Evolutionary conservation across 768 basidiomycete species (phyloP).

Genomic region (Coprinopsis sp.): DNA sequence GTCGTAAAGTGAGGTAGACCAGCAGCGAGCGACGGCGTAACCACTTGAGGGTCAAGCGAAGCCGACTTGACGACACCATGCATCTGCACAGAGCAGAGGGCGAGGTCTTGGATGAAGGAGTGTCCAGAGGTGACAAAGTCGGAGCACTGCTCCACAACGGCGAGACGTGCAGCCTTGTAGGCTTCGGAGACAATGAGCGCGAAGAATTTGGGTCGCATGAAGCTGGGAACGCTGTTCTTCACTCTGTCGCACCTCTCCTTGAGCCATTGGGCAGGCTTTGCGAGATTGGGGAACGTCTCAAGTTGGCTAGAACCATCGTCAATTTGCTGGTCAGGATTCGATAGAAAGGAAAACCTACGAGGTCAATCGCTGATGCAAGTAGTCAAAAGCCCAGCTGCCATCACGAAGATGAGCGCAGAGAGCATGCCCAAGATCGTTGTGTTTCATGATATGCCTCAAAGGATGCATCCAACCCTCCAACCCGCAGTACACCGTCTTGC

Average conservation of each 20-base stretch:
- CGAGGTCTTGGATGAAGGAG: conserved; percentile 85
- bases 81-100: conserved; percentile 84
- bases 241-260: conserved; percentile 83
- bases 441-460: conserved; percentile 74
- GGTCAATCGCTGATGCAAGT: conserved; percentile 63
- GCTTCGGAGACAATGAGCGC: conserved; percentile 86
- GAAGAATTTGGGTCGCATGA: conserved; percentile 95
- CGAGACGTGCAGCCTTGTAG: conserved; percentile 84
- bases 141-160: conserved; percentile 82
- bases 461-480: conserved; percentile 97
- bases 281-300: conserved; percentile 61
- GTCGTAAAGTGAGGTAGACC: conserved; percentile 92
- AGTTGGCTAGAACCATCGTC: conserved; percentile 43
- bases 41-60: conserved; percentile 69
- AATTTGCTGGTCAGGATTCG: neutral
- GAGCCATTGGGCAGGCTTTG: conserved; percentile 76
- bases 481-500: conserved; percentile 84
- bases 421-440: conserved; percentile 92
- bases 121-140: conserved; percentile 85
- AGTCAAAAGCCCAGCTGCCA: conserved; percentile 92
- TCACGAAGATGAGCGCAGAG: conserved; percentile 83
- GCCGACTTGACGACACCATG: conserved; percentile 87
- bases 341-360: conserved; percentile 48
- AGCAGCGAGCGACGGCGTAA: conserved; percentile 83
- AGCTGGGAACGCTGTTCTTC: conserved; percentile 68